phyloP scores from a whole-genome alignment of 2,329 filamentous ascomycete species.

The Cordyceps fumosorosea region DNA sequence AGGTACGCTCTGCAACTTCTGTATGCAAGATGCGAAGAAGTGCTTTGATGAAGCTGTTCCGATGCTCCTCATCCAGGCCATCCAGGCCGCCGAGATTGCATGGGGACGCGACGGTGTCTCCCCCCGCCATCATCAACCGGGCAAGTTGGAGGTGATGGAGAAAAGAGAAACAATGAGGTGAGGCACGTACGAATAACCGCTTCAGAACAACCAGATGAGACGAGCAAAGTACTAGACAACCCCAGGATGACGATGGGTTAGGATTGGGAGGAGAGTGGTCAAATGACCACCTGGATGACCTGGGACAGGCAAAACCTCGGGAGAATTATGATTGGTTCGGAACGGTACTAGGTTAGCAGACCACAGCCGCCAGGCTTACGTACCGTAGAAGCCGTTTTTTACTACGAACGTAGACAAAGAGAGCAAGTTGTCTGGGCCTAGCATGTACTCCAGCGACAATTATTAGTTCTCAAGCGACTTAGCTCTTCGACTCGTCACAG shows the following conservation, averaged over 20 bases:
- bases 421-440: neutral
- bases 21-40: neutral
- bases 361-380: too few species aligned
- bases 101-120: neutral
- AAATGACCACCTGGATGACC: neutral
- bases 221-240: neutral
- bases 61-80: neutral
- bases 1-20: neutral
- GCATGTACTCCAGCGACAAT: too few species aligned
- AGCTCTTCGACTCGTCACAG: too few species aligned
- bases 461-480: too few species aligned
- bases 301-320: neutral
- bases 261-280: neutral
- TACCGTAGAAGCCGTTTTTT: too few species aligned
- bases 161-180: neutral
- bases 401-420: too few species aligned
- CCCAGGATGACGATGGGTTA: neutral
- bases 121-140: neutral
- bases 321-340: neutral
- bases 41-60: neutral
- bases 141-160: neutral
- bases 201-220: neutral
- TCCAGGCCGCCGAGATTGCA: too few species aligned
- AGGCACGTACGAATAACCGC: neutral
- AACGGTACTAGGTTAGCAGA: too few species aligned